Evolutionary conservation across 2,329 filamentous ascomycete genomes (phyloP), one percentile per base, ranked within the genome.

Genomic region (Metarhizium brunneum): DNA sequence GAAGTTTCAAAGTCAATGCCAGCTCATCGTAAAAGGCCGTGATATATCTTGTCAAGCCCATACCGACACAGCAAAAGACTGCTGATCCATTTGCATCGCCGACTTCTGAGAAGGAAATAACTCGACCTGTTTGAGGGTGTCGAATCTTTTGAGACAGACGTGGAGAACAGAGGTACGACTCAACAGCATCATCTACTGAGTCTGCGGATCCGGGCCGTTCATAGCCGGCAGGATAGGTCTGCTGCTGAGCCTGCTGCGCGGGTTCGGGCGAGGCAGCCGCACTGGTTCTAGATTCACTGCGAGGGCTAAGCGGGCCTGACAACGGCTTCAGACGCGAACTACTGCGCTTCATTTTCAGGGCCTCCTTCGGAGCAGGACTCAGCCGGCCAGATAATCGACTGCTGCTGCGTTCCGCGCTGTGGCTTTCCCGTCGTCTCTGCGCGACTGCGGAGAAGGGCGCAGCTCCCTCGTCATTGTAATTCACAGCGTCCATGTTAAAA

Each of bases 21-120:
- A 99, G 77, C 69, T 99, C 94, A 68, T 99, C 94, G 67, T 97
- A 99, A 68, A 99, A 99, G 0, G 92, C 91, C 58, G 90, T 96
- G 57, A 99, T 88, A 68, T 94, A 99, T 70, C 94, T 83, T 11
- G 94, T 99, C 64, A 99, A 72, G 0, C 94, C 94, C 94, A 99
- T 99, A 20, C 94, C 94, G 2, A 99, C 91, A 65, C 94, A 99
- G 68, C 94, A 95, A 63, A 99, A 92, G 2, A 99, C 90, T 2
- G 91, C 92, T 61, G 87, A 92, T 1, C 94, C 94, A 47, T 92
- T 84, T 0, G 92, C 85, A 68, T 97, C 92, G 14, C 94, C 94
- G 2, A 99, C 94, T 69, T 99, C 94, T 0, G 92, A 97, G 66
- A 96, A 99, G 0, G 91, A 95, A 61, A 99, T 96, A 3, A 87